phyloP scores from a whole-genome alignment of 768 basidiomycete species.

The Rhodotorula babjevae region DNA sequence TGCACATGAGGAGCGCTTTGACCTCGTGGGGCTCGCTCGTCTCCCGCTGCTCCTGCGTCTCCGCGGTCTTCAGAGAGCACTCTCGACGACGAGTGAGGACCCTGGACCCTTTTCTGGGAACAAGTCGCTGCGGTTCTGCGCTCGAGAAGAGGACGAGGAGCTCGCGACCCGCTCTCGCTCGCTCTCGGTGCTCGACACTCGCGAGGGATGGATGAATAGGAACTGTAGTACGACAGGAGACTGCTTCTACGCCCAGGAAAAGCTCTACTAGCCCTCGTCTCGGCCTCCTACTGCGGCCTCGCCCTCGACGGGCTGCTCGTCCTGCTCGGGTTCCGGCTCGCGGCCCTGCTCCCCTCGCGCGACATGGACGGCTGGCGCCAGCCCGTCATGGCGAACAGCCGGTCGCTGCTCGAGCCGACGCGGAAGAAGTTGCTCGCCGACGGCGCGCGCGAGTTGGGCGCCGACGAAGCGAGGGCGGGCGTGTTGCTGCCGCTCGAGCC shows the following conservation, averaged over 20 bases:
- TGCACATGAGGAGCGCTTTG: too few relatives aligned
- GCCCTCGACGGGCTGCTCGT: constrained; percentile 1
- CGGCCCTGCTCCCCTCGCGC: neutral
- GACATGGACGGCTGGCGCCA: constrained; percentile 5
- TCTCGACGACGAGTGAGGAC: too few relatives aligned
- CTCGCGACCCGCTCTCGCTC: too few relatives aligned
- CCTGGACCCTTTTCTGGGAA: too few relatives aligned
- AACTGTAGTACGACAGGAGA: neutral
- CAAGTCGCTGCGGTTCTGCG: too few relatives aligned
- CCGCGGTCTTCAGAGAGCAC: too few relatives aligned
- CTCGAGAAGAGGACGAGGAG: too few relatives aligned
- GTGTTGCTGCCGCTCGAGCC: neutral
- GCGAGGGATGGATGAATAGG: too few relatives aligned
- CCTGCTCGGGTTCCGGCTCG: neutral
- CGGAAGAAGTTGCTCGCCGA: constrained; percentile 20
- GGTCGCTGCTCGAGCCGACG: constrained; percentile 2
- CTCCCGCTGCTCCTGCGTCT: too few relatives aligned
- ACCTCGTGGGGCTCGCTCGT: too few relatives aligned
- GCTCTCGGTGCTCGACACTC: too few relatives aligned
- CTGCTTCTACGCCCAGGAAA: neutral
- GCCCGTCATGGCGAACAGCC: constrained; percentile 22
- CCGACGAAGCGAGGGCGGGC: neutral
- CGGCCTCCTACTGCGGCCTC: neutral
- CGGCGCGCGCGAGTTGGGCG: neutral
- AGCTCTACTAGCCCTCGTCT: neutral